A percentile compares a stretch with the other conserved stretches of the same genome.
Evolutionary conservation across 495 filamentous ascomycete genomes (phyloP).

Genomic region (Copromyces sp.): DNA sequence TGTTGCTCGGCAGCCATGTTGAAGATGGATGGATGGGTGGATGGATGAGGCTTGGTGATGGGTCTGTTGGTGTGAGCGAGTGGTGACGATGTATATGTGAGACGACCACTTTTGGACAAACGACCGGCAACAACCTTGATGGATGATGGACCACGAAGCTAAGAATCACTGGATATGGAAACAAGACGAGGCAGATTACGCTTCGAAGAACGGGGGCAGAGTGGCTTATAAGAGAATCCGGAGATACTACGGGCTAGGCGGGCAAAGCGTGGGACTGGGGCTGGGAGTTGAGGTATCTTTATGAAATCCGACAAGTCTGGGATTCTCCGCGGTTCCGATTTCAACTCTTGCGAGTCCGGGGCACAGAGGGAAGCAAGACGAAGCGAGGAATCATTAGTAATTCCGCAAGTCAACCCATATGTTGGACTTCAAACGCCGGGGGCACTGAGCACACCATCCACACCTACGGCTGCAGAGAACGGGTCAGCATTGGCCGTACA

Average conservation of each 20-base stretch:
- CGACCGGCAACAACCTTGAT: background rate
- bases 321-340: background rate
- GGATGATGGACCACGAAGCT: background rate
- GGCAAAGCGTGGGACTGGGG: background rate
- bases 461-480: background rate
- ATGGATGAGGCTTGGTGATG: background rate
- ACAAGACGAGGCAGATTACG: background rate
- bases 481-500: background rate
- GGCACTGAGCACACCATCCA: background rate
- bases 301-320: background rate
- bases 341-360: background rate
- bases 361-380: background rate
- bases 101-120: background rate
- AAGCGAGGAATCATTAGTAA: conserved; percentile 16
- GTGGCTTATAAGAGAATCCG: background rate
- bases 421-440: background rate
- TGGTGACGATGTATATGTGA: background rate
- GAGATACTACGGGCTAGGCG: background rate
- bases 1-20: conserved; percentile 21
- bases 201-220: background rate
- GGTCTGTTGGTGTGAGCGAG: background rate
- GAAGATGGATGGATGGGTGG: conserved; percentile 1
- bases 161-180: background rate
- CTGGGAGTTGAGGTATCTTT: background rate
- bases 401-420: conserved; percentile 1